Evolutionary conservation across 176 grass and related monocot genomes (phyloP), one percentile per base, ranked within the genome.

Genomic region (Pontederia paniculata): DNA sequence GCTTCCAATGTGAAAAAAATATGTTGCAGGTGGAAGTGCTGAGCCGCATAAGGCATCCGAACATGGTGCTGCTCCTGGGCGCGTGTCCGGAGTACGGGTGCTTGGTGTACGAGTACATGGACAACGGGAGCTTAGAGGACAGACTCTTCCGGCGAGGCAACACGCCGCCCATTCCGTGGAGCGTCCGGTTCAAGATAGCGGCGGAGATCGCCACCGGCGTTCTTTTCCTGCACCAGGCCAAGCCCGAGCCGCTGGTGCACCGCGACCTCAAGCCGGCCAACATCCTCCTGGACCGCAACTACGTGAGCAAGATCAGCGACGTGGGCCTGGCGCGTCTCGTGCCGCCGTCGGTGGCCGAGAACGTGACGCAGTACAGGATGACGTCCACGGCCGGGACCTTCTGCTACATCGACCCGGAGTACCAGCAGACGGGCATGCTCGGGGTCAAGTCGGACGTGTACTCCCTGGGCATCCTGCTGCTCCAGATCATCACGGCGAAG

Each of bases 321-420:
- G 86, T 98, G 23, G 93, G 93, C 19, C 80, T 88, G 2, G 83
- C 93, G 12, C 78, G 93, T 9, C 77, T 98, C 2, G 80, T 98
- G 52, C 93, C 83, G 11, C 79, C 93, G 9, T 60, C 83, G 7
- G 80, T 91, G 54, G 93, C 83, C 0, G 69, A 98, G 74, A 90
- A 68, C 66, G 80, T 98, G 1, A 98, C 86, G 44, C 93, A 87
- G 70, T 98, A 90, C 66, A 69, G 77, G 69, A 72, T 98, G 57
- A 98, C 93, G 9, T 78, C 93, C 4, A 82, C 93, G 16, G 93
- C 93, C 7, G 86, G 93, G 2, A 98, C 86, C 10, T 98, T 98
- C 77, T 91, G 80, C 78, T 98, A 98, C 78, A 91, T 98, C 67
- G 83, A 98, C 49, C 93, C 93, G 17, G 86, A 98, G 93, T 98